A percentile compares a stretch with the other conserved stretches of the same genome.
Evolutionary conservation across 2,329 filamentous ascomycete species (phyloP).

Genomic region (Metarhizium robertsii): DNA sequence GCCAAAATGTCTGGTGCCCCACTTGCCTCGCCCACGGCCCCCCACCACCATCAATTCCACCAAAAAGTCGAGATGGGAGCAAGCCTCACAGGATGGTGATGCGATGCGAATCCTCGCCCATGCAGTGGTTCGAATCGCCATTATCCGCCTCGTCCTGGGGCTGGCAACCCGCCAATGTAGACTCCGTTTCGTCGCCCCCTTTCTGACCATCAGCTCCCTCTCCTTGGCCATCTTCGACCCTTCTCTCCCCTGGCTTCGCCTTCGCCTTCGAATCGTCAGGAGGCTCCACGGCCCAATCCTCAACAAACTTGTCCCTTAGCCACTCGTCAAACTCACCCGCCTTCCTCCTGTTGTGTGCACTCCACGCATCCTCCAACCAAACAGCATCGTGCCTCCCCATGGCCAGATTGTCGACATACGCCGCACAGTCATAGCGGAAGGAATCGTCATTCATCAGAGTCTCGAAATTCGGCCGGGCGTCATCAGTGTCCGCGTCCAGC

Average conservation of each 20-base stretch:
- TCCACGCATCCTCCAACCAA: slow-evolving; percentile 44
- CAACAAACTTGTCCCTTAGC: slow-evolving; percentile 33
- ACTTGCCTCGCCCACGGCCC: not conserved
- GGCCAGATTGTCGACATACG: slow-evolving; percentile 35
- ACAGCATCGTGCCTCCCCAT: slow-evolving; percentile 40
- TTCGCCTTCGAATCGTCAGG: slow-evolving; percentile 22
- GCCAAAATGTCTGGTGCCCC: not conserved
- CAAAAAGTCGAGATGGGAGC: not conserved
- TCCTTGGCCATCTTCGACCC: not conserved
- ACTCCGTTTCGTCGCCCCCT: too few relatives aligned
- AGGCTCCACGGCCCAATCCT: slow-evolving; percentile 36
- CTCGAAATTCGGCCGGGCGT: slow-evolving; percentile 30
- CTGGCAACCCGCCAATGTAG: not conserved
- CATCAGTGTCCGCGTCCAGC: slow-evolving; percentile 21
- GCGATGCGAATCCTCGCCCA: not conserved
- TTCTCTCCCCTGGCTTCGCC: not conserved
- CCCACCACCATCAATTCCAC: not conserved
- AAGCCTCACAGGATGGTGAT: not conserved
- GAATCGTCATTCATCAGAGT: slow-evolving; percentile 36
- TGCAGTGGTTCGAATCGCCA: not conserved
- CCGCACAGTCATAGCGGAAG: slow-evolving; percentile 36
- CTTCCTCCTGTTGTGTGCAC: slow-evolving; percentile 38
- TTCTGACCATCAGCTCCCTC: not conserved
- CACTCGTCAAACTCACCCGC: slow-evolving; percentile 41
- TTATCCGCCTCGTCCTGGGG: not conserved